Evolutionary conservation across 2,329 filamentous ascomycete species (phyloP).

Genomic region (Cytospora leucostoma): DNA sequence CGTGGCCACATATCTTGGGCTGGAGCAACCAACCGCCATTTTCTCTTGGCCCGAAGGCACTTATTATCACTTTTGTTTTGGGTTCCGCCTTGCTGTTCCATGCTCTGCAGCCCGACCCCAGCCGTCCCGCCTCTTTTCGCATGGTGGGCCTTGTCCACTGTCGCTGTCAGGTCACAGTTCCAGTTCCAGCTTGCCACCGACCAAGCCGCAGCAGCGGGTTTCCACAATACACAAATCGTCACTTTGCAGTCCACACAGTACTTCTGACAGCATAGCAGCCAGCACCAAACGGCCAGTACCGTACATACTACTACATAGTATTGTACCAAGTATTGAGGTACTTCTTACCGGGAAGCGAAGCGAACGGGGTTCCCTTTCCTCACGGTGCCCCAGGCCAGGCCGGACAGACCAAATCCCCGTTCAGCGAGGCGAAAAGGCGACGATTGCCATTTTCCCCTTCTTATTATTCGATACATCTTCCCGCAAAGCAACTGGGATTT

Average conservation of each 20-base stretch:
- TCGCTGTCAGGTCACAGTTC: no score
- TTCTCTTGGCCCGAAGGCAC: not conserved
- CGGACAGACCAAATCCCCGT: conserved; percentile 26
- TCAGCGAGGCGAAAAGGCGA: conserved; percentile 21
- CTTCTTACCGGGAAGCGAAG: conserved; percentile 26
- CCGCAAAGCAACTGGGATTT: conserved; percentile 35
- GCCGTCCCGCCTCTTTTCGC: conserved; percentile 25
- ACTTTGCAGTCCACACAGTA: conserved; percentile 13
- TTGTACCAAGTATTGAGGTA: conserved; percentile 17
- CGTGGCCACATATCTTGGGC: conserved; percentile 3
- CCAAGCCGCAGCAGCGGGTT: conserved; percentile 21
- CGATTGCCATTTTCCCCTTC: conserved; percentile 29
- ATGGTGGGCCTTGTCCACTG: conserved; percentile 20
- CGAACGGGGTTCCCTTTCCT: conserved; percentile 15
- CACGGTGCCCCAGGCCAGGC: conserved; percentile 13
- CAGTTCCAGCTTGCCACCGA: conserved; percentile 27
- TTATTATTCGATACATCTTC: conserved; percentile 34
- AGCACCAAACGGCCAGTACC: conserved; percentile 16
- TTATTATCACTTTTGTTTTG: conserved; percentile 13
- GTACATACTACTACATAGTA: not conserved
- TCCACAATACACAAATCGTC: conserved; percentile 18
- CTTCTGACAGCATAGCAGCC: conserved; percentile 18
- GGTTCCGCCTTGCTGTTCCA: conserved; percentile 4
- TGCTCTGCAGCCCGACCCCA: conserved; percentile 19
- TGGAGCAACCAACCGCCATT: conserved; percentile 13